These are phyloP conservation scores for Yamadazyma sp. DNA, from an alignment of 805 yeast genomes.

Conservation along the genomic window DNA sequence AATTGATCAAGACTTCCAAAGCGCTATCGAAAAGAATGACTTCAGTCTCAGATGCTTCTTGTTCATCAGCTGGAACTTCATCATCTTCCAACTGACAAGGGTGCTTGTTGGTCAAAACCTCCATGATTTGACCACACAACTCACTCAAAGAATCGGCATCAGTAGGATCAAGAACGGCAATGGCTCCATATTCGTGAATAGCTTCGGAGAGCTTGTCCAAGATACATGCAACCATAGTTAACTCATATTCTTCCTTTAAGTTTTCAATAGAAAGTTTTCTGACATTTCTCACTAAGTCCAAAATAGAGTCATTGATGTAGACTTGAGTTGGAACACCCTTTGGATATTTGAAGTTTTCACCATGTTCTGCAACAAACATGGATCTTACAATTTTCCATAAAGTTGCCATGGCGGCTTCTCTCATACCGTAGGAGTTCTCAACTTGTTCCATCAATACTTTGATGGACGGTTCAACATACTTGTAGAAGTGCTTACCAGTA, in stretches of 20 bases:
- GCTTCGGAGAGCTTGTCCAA: constrained; percentile 73
- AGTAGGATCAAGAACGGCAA: constrained; percentile 62
- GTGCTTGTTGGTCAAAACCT: constrained; percentile 78
- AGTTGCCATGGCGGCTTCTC: constrained; percentile 80
- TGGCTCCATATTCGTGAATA: constrained; percentile 68
- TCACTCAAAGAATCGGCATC: constrained; percentile 55
- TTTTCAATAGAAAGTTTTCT: constrained; percentile 63
- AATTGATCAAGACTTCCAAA: constrained; percentile 76
- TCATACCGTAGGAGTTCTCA: constrained; percentile 85
- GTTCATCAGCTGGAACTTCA: constrained; percentile 65
- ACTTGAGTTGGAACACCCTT: constrained; percentile 62
- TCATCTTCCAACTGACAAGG: constrained; percentile 70
- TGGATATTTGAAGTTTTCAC: constrained; percentile 51
- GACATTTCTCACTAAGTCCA: constrained; percentile 61
- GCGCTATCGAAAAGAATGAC: constrained; percentile 82
- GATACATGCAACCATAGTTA: constrained; percentile 74
- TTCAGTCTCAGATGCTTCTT: constrained; percentile 44
- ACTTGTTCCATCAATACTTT: constrained; percentile 66
- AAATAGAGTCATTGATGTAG: constrained; percentile 56
- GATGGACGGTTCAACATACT: constrained; percentile 70
- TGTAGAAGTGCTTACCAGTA: constrained; percentile 76
- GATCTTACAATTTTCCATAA: constrained; percentile 83
- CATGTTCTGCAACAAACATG: constrained; percentile 55
- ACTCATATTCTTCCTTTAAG: constrained; percentile 79
- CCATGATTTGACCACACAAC: constrained; percentile 69